Base-by-base conservation (phyloP, 371 early-diverging fungal genomes). In the Funneliformis caledonium region DNA sequence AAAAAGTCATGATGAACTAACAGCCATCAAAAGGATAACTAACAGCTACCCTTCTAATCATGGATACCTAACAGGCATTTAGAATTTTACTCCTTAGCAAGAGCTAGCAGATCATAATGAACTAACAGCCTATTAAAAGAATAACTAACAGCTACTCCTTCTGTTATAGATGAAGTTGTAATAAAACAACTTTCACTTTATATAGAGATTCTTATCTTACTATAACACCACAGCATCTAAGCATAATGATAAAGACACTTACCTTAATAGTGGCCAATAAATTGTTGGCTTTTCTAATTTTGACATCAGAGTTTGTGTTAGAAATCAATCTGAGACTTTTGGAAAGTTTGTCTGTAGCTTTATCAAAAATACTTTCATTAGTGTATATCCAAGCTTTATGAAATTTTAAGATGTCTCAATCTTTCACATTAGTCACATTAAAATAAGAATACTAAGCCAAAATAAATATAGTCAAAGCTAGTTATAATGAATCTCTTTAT, bases 61-160 rank as follows among this genome's bases (percentile, higher is more conserved):
- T n/a, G 62, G n/a, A 26, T 62, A 62, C 26, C 62, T 26, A 62
- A 62, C 62, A 62, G 62, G 9, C 62, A 62, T 26, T 62, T 26
- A 62, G 62, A 62, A 26, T 31, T 62, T 26, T 26, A 62, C 62
- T 62, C 62, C 4, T 26, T 62, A 62, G 62, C 62, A 62, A 62
- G n/a, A 62, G 62, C 22, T 62, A 62, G 62, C 62, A 62, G 26
- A 62, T 26, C 31, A 62, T 26, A 62, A 62, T 4, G 62, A 62
- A 31, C 62, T 62, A 62, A 62, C 62, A 62, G 62, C 62, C 62
- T 9, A 48, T 48, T 22, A n/a, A 26, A 62, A 62, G 62, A 62
- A 62, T 11, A 62, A 11, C 62, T 62, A 62, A 62, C 62, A 62
- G 62, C 26, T 26, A 62, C 26, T 48, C 4, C 31, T 62, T 26